phyloP scores from a whole-genome alignment of 2,329 filamentous ascomycete species.

The Alternaria gaisen region DNA sequence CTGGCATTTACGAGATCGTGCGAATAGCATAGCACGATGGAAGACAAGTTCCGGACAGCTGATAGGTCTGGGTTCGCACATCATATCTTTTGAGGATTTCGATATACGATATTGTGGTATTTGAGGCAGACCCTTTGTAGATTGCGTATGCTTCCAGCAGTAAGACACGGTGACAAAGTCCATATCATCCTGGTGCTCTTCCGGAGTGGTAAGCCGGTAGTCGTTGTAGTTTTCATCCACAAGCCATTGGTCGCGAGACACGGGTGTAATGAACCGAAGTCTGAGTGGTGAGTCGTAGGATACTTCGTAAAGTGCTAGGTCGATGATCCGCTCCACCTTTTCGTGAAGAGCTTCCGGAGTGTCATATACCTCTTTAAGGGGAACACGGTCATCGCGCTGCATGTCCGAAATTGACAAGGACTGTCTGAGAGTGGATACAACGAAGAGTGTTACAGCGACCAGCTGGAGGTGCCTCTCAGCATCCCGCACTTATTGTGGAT shows the following conservation, averaged over 20 bases:
- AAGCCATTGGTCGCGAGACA: not conserved
- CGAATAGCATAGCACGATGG: not conserved
- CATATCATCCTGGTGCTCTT: not conserved
- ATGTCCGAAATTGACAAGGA: not conserved
- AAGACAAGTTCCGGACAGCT: not conserved
- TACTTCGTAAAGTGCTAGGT: not conserved
- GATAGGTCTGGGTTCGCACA: not conserved
- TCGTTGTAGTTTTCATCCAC: not conserved
- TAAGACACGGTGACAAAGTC: not conserved
- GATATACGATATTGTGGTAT: not conserved
- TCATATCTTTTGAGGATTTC: fast-evolving
- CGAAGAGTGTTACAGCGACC: not conserved
- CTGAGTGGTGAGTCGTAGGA: not conserved
- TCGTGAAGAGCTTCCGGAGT: not conserved
- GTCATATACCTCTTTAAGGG: not conserved
- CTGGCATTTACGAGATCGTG: not conserved
- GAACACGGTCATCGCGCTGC: not conserved
- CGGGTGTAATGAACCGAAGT: not conserved
- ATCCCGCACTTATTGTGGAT: no score
- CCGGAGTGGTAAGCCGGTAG: not conserved
- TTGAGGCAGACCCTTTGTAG: fast-evolving
- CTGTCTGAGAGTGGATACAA: not conserved
- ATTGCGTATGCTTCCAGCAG: not conserved
- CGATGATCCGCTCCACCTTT: not conserved
- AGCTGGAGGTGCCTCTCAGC: no score